These are phyloP conservation scores for Carex myosuroides DNA, from an alignment of 176 grass and related monocot species.

Conservation along the genomic window DNA sequence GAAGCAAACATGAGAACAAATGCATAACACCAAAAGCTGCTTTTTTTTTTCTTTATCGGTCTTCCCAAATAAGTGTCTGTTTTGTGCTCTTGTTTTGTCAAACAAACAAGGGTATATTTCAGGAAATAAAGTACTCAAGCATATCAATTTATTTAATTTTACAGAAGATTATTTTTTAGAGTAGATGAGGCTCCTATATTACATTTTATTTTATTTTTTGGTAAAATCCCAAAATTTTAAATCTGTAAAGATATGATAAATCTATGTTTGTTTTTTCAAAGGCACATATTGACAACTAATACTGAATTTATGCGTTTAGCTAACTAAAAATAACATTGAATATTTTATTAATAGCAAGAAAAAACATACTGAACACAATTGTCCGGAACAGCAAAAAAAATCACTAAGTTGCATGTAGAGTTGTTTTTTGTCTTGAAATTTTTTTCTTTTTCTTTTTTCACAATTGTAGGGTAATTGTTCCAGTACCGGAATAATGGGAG, in stretches of 20 bases:
- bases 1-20: not conserved
- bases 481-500: conserved; percentile 37
- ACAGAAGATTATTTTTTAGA: not conserved
- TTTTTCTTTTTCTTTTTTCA: too few species aligned
- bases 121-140: not conserved
- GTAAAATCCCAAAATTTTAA: too few species aligned
- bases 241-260: too few species aligned
- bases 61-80: not conserved
- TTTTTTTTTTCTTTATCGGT: not conserved
- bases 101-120: not conserved
- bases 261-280: too few species aligned
- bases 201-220: not conserved
- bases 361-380: too few species aligned
- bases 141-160: not conserved
- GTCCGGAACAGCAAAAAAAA: not conserved
- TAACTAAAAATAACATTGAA: too few species aligned
- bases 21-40: not conserved
- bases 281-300: too few species aligned
- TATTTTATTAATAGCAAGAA: too few species aligned
- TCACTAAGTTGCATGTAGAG: not conserved
- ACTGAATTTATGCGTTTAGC: too few species aligned
- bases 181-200: not conserved
- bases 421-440: not conserved
- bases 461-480: not conserved
- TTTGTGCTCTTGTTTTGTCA: not conserved